Percentiles rank a stretch among this genome's conserved stretches.
Conservation (phyloP, 768 basidiomycete species). For the Suillus clintonianus region DNA sequence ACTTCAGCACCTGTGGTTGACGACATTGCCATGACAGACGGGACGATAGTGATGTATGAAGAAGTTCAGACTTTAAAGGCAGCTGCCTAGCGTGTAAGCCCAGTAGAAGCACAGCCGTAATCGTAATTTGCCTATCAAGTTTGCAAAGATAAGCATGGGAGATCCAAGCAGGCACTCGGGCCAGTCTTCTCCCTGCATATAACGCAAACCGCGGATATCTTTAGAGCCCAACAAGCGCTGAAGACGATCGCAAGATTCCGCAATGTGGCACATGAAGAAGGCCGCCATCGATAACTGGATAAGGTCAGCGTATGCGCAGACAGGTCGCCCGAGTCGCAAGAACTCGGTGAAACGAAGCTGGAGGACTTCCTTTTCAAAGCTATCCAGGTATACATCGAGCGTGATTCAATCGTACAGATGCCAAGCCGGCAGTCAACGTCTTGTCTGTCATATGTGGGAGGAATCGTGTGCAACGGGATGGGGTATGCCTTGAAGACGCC, state of each 20-base stretch:
- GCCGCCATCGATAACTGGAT: background rate
- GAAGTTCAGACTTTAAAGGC: background rate
- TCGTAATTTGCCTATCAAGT: background rate
- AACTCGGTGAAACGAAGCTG: background rate
- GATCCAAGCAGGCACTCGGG: conserved; percentile 1
- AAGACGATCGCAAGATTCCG: background rate
- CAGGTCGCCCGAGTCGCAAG: background rate
- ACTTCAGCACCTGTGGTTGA: conserved; percentile 14
- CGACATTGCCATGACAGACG: conserved; percentile 9
- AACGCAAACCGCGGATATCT: conserved; percentile 8
- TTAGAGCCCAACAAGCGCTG: conserved; percentile 6
- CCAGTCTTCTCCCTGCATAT: background rate
- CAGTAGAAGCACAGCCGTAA: background rate
- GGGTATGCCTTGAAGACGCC: background rate
- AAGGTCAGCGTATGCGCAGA: background rate
- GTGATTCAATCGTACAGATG: background rate
- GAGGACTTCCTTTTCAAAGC: background rate
- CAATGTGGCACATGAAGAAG: background rate
- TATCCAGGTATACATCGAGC: background rate
- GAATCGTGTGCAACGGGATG: background rate
- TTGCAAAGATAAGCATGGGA: conserved; percentile 15
- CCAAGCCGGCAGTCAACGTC: background rate
- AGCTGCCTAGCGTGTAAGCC: background rate
- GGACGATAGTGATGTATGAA: background rate
- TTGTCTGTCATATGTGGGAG: background rate